A percentile compares a stretch with the other conserved stretches of the same genome.
Evolutionary conservation across 352 stramenopile genomes (phyloP).

Genomic region (Aphanomyces stellatus): DNA sequence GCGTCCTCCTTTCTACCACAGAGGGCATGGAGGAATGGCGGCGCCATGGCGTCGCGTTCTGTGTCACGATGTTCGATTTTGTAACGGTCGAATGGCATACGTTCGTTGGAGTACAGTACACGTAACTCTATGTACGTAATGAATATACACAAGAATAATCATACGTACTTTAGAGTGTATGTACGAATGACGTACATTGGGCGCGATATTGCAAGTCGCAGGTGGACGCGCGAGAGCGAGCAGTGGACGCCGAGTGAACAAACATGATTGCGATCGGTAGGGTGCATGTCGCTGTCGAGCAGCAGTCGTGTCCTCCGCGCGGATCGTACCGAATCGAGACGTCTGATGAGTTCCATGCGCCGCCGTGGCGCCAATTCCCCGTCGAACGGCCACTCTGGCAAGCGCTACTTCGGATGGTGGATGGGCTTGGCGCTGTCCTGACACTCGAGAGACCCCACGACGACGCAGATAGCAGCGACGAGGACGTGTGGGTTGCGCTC

Average conservation of each 20-base stretch:
- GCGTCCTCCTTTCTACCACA: too few species aligned
- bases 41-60: too few species aligned
- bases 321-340: not conserved
- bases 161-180: too few species aligned
- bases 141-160: too few species aligned
- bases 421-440: not conserved
- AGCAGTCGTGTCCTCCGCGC: not conserved
- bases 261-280: not conserved
- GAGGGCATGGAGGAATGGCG: too few species aligned
- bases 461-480: not conserved
- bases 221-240: too few species aligned
- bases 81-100: too few species aligned
- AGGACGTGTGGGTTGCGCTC: not conserved
- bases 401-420: not conserved
- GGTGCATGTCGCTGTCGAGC: not conserved
- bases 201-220: too few species aligned
- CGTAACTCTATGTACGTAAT: too few species aligned
- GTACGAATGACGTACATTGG: not conserved
- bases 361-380: not conserved
- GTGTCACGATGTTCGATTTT: too few species aligned
- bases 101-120: too few species aligned
- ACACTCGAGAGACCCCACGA: not conserved
- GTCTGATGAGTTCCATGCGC: not conserved
- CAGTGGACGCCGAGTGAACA: too few species aligned
- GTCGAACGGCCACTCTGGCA: not conserved